Evolutionary conservation across 148 eudicot genomes (phyloP).

Genomic region (Tetragonia tetragonoides): DNA sequence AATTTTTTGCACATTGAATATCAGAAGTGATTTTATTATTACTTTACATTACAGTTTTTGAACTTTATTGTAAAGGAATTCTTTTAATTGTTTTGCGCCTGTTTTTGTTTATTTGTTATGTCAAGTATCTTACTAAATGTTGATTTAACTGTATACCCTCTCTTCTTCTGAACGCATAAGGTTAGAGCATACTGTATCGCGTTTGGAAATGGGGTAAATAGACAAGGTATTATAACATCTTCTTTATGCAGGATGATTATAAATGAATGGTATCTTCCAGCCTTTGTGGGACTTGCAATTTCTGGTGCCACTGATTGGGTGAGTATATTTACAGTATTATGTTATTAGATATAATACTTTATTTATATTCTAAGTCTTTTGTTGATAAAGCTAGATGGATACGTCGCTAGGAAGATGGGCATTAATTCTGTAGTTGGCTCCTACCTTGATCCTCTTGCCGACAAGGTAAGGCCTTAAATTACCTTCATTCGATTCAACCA

Average conservation of each 20-base stretch:
- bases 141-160: background rate
- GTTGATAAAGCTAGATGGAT: slow-evolving; percentile 85
- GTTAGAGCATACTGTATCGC: background rate
- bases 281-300: slow-evolving; percentile 76
- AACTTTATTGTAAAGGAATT: background rate
- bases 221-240: background rate
- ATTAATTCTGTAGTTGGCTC: slow-evolving; percentile 94
- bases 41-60: background rate
- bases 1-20: no score
- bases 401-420: slow-evolving; percentile 86
- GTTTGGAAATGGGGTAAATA: background rate
- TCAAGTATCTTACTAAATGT: slow-evolving; percentile 2
- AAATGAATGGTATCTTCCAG: slow-evolving; percentile 90
- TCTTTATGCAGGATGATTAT: slow-evolving; percentile 82
- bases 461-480: slow-evolving; percentile 56
- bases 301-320: slow-evolving; percentile 99
- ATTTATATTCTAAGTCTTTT: slow-evolving; percentile 14
- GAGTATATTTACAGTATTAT: slow-evolving; percentile 22
- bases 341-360: background rate
- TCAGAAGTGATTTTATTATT: background rate
- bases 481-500: background rate
- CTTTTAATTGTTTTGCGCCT: no score
- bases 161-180: background rate
- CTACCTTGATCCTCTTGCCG: slow-evolving; percentile 99
- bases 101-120: background rate